phyloP scores from a whole-genome alignment of 129 eudicot species.

The Saussurea involucrata region DNA sequence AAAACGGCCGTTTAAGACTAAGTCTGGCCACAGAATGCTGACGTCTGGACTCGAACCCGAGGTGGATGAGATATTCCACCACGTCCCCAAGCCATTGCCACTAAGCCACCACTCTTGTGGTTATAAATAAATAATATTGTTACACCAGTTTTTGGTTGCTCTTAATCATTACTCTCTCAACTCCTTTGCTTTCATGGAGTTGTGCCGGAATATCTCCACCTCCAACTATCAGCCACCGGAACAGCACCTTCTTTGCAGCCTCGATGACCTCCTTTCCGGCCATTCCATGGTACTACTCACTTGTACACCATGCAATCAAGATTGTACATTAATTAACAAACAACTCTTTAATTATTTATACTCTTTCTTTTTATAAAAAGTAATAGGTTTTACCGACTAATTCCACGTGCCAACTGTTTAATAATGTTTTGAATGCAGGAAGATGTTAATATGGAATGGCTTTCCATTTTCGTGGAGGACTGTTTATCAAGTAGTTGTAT shows the following conservation, averaged over 20 bases:
- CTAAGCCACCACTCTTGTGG: no score
- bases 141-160: slow-evolving; percentile 3
- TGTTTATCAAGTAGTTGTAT: slow-evolving; percentile 47
- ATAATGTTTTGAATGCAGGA: slow-evolving; percentile 29
- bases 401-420: no score
- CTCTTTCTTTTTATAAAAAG: no score
- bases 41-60: no score
- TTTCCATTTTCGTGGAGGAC: slow-evolving; percentile 57
- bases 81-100: no score
- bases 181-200: slow-evolving; percentile 27
- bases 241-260: slow-evolving; percentile 39
- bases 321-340: no score
- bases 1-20: no score
- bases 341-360: no score
- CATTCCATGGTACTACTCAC: slow-evolving; percentile 28
- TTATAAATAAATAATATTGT: slow-evolving; percentile 22
- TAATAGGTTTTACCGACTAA: no score
- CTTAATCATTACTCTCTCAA: background rate
- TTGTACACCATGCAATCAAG: background rate
- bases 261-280: slow-evolving; percentile 50
- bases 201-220: slow-evolving; percentile 37
- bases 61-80: no score
- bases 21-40: no score
- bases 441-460: slow-evolving; percentile 54
- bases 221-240: slow-evolving; percentile 33